A percentile compares a stretch with the other conserved stretches of the same genome.
Conservation (phyloP, 164 flowering plant species). For the Nymphaea thermarum region DNA sequence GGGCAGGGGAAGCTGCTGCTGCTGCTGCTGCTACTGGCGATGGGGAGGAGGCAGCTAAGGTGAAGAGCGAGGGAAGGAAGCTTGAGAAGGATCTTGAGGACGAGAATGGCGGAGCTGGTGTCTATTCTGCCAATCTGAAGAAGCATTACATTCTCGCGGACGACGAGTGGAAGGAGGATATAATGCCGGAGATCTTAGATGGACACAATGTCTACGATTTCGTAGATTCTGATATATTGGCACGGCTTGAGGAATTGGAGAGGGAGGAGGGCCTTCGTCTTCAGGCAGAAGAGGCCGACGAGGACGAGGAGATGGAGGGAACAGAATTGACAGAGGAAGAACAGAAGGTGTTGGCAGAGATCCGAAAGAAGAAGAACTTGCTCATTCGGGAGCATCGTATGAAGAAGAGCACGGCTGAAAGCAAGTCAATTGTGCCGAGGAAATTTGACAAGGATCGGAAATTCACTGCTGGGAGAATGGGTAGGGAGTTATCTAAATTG, state of each 20-base stretch:
- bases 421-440: constrained; percentile 62
- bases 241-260: constrained; percentile 75
- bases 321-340: constrained; percentile 52
- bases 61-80: constrained; percentile 15
- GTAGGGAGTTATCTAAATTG: constrained; percentile 60
- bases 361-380: constrained; percentile 67
- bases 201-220: constrained; percentile 86
- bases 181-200: constrained; percentile 82
- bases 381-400: constrained; percentile 73
- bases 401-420: constrained; percentile 85
- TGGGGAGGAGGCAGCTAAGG: constrained; percentile 31
- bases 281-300: constrained; percentile 34
- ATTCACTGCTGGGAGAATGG: constrained; percentile 74
- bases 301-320: constrained; percentile 58
- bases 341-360: constrained; percentile 47
- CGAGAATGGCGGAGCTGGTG: constrained; percentile 89
- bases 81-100: constrained; percentile 77
- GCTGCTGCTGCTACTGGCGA: neutral
- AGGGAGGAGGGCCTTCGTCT: constrained; percentile 48
- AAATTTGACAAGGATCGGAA: constrained; percentile 65
- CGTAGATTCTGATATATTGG: constrained; percentile 59
- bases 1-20: constrained; percentile 31
- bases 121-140: constrained; percentile 66
- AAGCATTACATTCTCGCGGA: constrained; percentile 59
- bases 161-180: constrained; percentile 82